Evolutionary conservation across 1,284 basidiomycete species (phyloP).

Genomic region (Ceratobasidium sp.): DNA sequence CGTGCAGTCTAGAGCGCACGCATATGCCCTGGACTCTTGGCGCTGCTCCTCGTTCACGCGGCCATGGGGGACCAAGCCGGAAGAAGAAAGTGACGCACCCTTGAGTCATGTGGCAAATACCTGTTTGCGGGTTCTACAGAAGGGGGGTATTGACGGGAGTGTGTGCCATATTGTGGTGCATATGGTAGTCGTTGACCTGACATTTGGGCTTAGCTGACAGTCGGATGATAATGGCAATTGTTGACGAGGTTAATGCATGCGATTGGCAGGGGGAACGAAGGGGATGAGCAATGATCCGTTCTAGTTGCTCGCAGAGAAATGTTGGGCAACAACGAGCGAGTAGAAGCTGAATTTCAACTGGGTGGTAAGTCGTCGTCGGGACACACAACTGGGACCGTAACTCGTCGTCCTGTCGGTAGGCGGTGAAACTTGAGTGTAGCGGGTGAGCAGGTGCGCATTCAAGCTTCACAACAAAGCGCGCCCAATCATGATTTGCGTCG

Average conservation of each 20-base stretch:
- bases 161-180: not conserved
- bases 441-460: not conserved
- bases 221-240: too few species aligned
- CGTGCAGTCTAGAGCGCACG: not conserved
- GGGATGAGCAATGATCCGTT: conserved; percentile 11
- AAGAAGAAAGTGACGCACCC: not conserved
- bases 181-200: conserved; percentile 10
- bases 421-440: not conserved
- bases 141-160: not conserved
- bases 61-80: conserved; percentile 1
- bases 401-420: not conserved
- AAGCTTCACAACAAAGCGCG: not conserved
- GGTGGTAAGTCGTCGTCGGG: not conserved
- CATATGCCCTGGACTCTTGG: not conserved
- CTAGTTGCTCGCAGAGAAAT: not conserved
- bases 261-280: conserved; percentile 12
- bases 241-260: not conserved
- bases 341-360: conserved; percentile 21
- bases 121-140: not conserved
- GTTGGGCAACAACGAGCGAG: conserved; percentile 7
- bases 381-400: not conserved
- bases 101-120: not conserved
- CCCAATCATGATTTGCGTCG: not conserved
- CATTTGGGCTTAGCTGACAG: not conserved
- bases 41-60: not conserved